Evolutionary conservation across 1,284 basidiomycete genomes (phyloP).

Genomic region (Cryptococcus maquisensis): DNA sequence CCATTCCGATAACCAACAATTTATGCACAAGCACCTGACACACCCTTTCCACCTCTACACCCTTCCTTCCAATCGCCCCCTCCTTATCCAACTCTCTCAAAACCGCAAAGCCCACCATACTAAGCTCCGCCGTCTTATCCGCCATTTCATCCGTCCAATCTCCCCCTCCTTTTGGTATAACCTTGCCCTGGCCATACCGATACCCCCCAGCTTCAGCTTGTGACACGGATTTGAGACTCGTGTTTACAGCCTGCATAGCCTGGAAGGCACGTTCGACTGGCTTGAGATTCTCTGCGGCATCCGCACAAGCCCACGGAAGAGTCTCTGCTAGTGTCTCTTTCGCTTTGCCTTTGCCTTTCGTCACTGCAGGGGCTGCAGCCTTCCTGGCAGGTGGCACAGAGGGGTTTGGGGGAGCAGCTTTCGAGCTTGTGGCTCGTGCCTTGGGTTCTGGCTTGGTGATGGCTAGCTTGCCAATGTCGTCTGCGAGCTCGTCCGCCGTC

Average conservation of each 20-base stretch:
- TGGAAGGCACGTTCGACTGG: slow-evolving; percentile 8
- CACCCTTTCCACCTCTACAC: slow-evolving; percentile 29
- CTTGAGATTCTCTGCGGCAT: background rate
- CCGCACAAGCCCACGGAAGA: slow-evolving; percentile 11
- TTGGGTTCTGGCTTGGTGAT: slow-evolving; percentile 12
- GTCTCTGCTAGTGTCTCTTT: slow-evolving; percentile 3
- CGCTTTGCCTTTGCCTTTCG: slow-evolving; percentile 10
- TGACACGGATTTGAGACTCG: slow-evolving; percentile 10
- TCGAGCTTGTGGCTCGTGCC: background rate
- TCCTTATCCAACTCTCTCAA: slow-evolving; percentile 19
- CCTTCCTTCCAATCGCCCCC: slow-evolving; percentile 15
- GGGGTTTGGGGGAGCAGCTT: background rate
- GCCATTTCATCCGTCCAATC: slow-evolving; percentile 21
- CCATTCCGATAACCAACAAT: slow-evolving; percentile 27
- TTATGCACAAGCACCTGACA: slow-evolving; percentile 18
- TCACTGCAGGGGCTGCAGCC: background rate
- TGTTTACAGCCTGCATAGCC: slow-evolving; percentile 21
- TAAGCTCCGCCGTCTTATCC: slow-evolving; percentile 4
- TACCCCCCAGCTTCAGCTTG: slow-evolving; percentile 18
- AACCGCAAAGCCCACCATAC: slow-evolving; percentile 15
- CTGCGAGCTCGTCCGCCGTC: slow-evolving; percentile 22
- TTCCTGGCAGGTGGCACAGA: background rate
- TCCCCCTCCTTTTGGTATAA: background rate
- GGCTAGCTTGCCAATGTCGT: slow-evolving; percentile 28
- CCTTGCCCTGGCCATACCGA: slow-evolving; percentile 7